These are phyloP conservation scores for Dothistroma pini DNA, from an alignment of 2,329 filamentous ascomycete species.

Conservation along the genomic window DNA sequence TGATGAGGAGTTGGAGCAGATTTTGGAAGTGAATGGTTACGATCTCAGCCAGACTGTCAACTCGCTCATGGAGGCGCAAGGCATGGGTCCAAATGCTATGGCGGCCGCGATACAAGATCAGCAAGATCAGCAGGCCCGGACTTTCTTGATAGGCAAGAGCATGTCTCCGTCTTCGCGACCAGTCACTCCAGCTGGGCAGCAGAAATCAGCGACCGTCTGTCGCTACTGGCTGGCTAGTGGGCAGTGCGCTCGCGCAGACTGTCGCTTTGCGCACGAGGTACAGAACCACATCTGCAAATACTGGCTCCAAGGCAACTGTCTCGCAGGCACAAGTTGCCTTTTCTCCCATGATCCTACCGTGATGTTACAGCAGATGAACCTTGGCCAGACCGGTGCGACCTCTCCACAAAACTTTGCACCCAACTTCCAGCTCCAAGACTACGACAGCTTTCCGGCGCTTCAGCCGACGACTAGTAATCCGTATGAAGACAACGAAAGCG, in stretches of 20 bases:
- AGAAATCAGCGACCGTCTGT: constrained; percentile 86
- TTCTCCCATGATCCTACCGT: constrained; percentile 95
- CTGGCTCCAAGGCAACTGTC: constrained; percentile 92
- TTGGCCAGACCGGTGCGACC: constrained; percentile 59
- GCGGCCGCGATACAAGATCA: constrained; percentile 29
- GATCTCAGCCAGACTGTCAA: constrained; percentile 90
- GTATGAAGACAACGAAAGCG: constrained; percentile 35
- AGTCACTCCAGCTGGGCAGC: constrained; percentile 68
- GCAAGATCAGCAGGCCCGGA: constrained; percentile 47
- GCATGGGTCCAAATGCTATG: constrained; percentile 42
- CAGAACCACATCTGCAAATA: constrained; percentile 99
- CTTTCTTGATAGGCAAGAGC: constrained; percentile 82
- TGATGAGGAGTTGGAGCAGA: constrained; percentile 92
- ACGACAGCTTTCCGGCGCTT: constrained; percentile 79
- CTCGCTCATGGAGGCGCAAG: constrained; percentile 75
- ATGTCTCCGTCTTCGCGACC: constrained; percentile 71
- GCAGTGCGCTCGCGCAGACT: constrained; percentile 93
- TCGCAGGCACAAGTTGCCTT: constrained; percentile 89
- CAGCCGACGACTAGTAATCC: constrained; percentile 46
- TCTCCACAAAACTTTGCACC: constrained; percentile 62
- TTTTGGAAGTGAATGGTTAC: constrained; percentile 83
- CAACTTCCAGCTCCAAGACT: constrained; percentile 76
- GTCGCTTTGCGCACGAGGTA: constrained; percentile 93
- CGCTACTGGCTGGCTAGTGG: constrained; percentile 96
- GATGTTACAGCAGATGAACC: constrained; percentile 73